Evolutionary conservation across 108 stramenopile species (phyloP).

Genomic region (Chaetoceros tenuissimus): DNA sequence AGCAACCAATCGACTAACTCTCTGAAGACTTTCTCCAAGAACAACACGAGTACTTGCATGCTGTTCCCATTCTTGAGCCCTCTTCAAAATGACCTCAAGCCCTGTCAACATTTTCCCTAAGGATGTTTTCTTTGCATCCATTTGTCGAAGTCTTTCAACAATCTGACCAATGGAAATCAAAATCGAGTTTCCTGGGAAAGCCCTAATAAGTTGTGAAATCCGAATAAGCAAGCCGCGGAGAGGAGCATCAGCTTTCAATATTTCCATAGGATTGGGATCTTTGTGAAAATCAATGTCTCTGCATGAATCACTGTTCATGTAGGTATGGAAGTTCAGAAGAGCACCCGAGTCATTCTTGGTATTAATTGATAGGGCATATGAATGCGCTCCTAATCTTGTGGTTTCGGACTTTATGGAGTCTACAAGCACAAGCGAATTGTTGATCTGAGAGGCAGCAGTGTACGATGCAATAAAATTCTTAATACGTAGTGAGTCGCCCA

Average conservation of each 20-base stretch:
- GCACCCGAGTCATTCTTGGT: neutral
- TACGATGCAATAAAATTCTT: conserved; percentile 33
- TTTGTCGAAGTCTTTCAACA: conserved; percentile 56
- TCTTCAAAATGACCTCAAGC: conserved; percentile 77
- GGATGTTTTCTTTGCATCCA: conserved; percentile 55
- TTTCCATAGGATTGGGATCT: conserved; percentile 67
- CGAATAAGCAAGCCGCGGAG: conserved; percentile 54
- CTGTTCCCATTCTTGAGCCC: conserved; percentile 97
- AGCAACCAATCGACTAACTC: conserved; percentile 72
- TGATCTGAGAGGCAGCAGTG: conserved; percentile 23
- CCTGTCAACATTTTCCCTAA: conserved; percentile 87
- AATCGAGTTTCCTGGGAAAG: conserved; percentile 87
- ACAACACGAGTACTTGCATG: conserved; percentile 81
- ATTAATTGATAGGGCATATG: neutral
- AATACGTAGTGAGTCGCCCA: conserved; percentile 20
- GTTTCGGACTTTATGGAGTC: neutral
- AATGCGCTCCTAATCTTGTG: neutral
- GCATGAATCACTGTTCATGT: neutral
- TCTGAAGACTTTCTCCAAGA: conserved; percentile 54
- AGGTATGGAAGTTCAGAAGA: neutral
- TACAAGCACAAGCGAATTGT: neutral
- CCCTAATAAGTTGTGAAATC: conserved; percentile 63
- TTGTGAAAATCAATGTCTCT: conserved; percentile 61
- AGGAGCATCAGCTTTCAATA: conserved; percentile 49
- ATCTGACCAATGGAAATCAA: conserved; percentile 66